A percentile compares a stretch with the other conserved stretches of the same genome.
These are phyloP conservation scores for Halophytophthora batemanensis DNA, from an alignment of 352 stramenopile genomes.

Conservation along the genomic window DNA sequence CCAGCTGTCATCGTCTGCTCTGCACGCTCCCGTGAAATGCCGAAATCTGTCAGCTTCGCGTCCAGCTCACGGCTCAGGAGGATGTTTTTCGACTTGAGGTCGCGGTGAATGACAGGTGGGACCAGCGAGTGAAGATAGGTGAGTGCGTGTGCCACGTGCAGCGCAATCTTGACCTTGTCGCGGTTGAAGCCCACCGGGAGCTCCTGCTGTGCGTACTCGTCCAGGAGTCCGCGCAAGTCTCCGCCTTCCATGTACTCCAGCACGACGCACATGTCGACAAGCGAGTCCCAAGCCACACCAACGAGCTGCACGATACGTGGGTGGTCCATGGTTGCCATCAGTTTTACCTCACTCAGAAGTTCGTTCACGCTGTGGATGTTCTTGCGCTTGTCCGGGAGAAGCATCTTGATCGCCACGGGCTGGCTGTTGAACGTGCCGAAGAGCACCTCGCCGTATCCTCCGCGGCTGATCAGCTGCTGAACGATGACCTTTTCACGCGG, in stretches of 20 bases:
- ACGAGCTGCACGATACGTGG: conserved; percentile 43
- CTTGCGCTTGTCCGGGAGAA: conserved; percentile 18
- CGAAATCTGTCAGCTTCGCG: conserved; percentile 37
- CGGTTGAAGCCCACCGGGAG: not conserved
- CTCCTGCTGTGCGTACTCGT: not conserved
- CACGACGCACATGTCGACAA: conserved; percentile 34
- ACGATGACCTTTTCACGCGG: conserved; percentile 35
- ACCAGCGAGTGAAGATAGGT: conserved; percentile 35
- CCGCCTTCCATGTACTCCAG: conserved; percentile 37
- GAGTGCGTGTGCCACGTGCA: conserved; percentile 12
- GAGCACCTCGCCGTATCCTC: conserved; percentile 43
- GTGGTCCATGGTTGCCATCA: conserved; percentile 45
- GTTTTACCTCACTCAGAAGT: conserved; percentile 42
- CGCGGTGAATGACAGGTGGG: conserved; percentile 37
- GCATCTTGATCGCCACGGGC: conserved; percentile 45
- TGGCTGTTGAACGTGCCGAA: conserved; percentile 31
- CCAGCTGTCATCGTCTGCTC: conserved; percentile 18
- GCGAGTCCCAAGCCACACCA: conserved; percentile 47
- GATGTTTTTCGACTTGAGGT: conserved; percentile 61
- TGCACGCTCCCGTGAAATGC: conserved; percentile 1
- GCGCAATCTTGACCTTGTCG: conserved; percentile 8
- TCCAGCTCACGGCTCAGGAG: conserved; percentile 25
- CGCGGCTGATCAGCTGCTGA: conserved; percentile 27
- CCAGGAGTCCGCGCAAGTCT: conserved; percentile 29
- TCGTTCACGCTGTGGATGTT: conserved; percentile 30